phyloP scores from a whole-genome alignment of 2,329 filamentous ascomycete genomes.

The Hyphodiscus sp. region DNA sequence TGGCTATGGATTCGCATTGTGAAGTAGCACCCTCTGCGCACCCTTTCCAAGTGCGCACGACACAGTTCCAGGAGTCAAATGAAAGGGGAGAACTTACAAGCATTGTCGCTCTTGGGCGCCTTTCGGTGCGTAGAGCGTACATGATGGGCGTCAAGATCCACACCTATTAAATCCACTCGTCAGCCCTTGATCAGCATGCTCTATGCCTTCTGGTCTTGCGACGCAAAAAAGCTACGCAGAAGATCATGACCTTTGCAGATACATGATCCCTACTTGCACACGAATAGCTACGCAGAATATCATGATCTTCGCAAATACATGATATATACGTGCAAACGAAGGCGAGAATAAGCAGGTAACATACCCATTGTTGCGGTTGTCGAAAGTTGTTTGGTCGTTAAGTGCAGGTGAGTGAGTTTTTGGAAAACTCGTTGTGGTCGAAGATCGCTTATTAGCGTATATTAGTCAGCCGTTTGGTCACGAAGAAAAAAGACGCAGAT shows the following conservation, averaged over 20 bases:
- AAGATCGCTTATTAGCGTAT: no score
- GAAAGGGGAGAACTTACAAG: slow-evolving; percentile 38
- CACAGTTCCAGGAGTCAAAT: not conserved
- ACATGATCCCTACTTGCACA: slow-evolving; percentile 30
- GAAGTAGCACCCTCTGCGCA: not conserved
- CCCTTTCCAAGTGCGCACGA: not conserved
- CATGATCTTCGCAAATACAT: slow-evolving; percentile 11
- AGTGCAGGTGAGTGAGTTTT: not conserved
- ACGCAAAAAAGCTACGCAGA: slow-evolving; percentile 30
- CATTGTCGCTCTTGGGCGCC: slow-evolving; percentile 97
- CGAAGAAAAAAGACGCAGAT: not conserved
- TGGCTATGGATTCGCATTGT: no score
- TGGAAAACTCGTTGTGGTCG: no score
- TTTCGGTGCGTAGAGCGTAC: slow-evolving; percentile 73
- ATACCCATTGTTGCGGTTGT: slow-evolving; percentile 32
- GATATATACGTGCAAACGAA: slow-evolving; percentile 31
- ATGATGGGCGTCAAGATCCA: slow-evolving; percentile 66
- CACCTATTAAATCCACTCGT: slow-evolving; percentile 55
- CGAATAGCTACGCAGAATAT: not conserved
- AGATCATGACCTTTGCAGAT: slow-evolving; percentile 20
- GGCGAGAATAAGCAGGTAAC: slow-evolving; percentile 29
- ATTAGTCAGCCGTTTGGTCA: no score
- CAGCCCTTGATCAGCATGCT: slow-evolving; percentile 63
- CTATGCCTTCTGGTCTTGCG: slow-evolving; percentile 36
- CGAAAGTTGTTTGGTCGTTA: slow-evolving; percentile 14